phyloP scores from a whole-genome alignment of 1,284 basidiomycete genomes.

The Sanghuangporus weigelae region DNA sequence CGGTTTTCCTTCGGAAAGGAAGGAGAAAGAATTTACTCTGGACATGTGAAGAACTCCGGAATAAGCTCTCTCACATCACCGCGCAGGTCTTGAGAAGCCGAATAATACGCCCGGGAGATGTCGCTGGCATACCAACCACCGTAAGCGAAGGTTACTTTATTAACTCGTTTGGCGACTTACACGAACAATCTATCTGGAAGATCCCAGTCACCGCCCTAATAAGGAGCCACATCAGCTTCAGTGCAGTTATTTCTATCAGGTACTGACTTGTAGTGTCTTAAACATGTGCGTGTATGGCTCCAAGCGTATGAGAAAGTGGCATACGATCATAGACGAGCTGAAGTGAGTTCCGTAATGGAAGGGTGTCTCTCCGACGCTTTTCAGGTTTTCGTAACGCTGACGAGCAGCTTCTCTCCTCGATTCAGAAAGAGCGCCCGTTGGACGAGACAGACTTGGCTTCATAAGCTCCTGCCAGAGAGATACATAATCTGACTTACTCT shows the following conservation, averaged over 20 bases:
- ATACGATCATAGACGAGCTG: conserved; percentile 95
- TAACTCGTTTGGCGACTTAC: conserved; percentile 31
- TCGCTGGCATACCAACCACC: conserved; percentile 40
- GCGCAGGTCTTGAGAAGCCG: conserved; percentile 81
- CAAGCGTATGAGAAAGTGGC: conserved; percentile 89
- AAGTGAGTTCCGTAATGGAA: conserved; percentile 97
- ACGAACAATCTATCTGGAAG: conserved; percentile 90
- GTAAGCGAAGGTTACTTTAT: background rate
- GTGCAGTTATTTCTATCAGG: conserved; percentile 3
- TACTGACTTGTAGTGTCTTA: conserved; percentile 71
- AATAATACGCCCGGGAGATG: conserved; percentile 74
- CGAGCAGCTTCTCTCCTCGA: conserved; percentile 69
- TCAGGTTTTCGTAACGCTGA: conserved; percentile 70
- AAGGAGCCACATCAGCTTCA: background rate
- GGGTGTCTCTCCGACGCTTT: conserved; percentile 79
- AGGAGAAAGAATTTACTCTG: conserved; percentile 43
- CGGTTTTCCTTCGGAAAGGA: background rate
- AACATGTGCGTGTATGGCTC: conserved; percentile 92
- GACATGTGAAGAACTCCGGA: conserved; percentile 85
- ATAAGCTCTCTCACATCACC: conserved; percentile 95
- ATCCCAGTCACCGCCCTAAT: conserved; percentile 88
- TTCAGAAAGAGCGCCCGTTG: conserved; percentile 88
- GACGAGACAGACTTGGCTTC: conserved; percentile 59
- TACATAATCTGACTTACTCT: conserved; percentile 50
- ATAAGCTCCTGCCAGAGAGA: conserved; percentile 2